Base-by-base conservation (phyloP, 345 rosid genomes). In the Hypericum perforatum region DNA sequence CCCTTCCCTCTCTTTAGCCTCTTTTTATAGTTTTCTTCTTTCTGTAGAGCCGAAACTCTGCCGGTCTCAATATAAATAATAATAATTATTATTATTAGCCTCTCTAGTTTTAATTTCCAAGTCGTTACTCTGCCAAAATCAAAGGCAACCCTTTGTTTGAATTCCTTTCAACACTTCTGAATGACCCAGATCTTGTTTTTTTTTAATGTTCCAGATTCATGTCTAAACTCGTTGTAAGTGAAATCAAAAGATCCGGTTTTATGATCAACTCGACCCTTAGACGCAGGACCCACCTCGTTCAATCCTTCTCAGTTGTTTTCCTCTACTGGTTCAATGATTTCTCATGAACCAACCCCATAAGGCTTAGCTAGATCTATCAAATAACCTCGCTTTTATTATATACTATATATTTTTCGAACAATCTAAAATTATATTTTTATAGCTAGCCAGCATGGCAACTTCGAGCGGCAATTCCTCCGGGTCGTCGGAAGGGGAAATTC, bases 251-350 rank as follows among this genome's bases (percentile, higher is more conserved):
- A 53, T 67, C 72, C 11, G 72, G 72, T 54, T 67, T 67, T 67
- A 67, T 57, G 63, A 49, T 67, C 63, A 37, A 62, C 47, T 67
- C 72, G 54, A 61, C 72, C 38, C 66, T 67, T 12, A 67, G 72
- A 36, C 72, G 72, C 56, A 57, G 72, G 63, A 67, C 67, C 60
- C 72, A 67, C 43, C 72, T 67, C 22, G 72, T 67, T 57, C 72
- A 67, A 57, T 67, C 72, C 41, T 62, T 67, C 67, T 67, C 72
- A 0, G 72, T 67, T 42, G 66, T 61, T n/a, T 67, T 67, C 43
- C 72, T 67, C 14, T 62, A 67, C 59, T 67, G 72, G 72, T 67
- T 67, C 52, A 61, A 67, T 62, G 72, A 61, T 57, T 67, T 67
- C 53, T 67, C 72, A 57, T 52, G 55, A 85, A 65, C 60, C 43